Conservation (phyloP, 1,284 basidiomycete species). For the Phellinidium pouzarii region DNA sequence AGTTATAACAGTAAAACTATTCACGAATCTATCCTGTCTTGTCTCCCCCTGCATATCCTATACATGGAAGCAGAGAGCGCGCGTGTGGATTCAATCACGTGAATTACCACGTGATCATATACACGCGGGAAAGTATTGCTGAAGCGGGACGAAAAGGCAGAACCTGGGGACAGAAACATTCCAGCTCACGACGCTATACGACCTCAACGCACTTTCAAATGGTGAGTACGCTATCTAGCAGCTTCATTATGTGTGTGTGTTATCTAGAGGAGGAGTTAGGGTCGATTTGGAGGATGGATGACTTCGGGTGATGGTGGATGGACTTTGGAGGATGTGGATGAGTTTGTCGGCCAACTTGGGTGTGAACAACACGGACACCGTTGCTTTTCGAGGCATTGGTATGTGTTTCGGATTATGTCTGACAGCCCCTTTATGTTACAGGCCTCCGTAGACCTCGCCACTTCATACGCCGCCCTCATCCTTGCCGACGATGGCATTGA, state of each 20-base stretch:
- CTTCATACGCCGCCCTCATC: constrained; percentile 91
- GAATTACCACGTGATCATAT: too few species aligned
- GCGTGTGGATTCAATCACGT: too few species aligned
- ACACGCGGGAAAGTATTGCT: too few species aligned
- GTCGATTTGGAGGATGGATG: background rate
- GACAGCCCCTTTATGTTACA: background rate
- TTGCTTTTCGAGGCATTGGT: background rate
- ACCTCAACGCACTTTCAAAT: background rate
- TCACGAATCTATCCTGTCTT: too few species aligned
- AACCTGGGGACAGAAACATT: too few species aligned
- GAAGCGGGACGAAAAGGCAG: background rate
- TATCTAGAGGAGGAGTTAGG: background rate
- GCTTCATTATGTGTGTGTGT: background rate
- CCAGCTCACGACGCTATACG: background rate
- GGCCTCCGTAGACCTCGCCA: constrained; percentile 58
- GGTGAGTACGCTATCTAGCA: background rate
- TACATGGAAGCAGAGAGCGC: too few species aligned
- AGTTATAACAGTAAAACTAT: too few species aligned
- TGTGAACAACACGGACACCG: background rate
- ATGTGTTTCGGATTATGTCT: background rate
- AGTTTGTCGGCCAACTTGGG: too few species aligned
- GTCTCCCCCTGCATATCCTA: too few species aligned
- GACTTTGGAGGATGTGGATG: background rate
- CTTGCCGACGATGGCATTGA: constrained; percentile 95
- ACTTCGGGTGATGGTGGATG: background rate